phyloP scores from a whole-genome alignment of 805 yeast genomes.

The Lachancea nothofagi region DNA sequence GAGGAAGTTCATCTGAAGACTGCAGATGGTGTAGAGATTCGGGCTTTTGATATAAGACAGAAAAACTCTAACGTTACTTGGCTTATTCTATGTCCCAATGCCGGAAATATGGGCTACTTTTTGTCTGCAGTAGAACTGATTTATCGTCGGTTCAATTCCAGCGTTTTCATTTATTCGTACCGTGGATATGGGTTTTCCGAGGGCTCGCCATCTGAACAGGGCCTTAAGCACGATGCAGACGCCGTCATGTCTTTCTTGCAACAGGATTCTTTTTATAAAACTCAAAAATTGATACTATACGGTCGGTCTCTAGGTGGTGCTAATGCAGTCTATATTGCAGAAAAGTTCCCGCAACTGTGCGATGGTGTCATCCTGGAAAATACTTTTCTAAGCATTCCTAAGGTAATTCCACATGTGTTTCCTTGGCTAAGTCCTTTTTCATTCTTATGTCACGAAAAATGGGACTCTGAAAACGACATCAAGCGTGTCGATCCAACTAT shows the following conservation, averaged over 20 bases:
- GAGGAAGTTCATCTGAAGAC: conserved; percentile 59
- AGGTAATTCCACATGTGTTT: conserved; percentile 67
- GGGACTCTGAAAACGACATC: conserved; percentile 73
- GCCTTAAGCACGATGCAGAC: conserved; percentile 78
- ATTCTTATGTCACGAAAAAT: conserved; percentile 63
- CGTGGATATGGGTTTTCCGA: conserved; percentile 85
- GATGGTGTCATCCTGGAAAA: conserved; percentile 76
- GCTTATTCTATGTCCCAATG: conserved; percentile 80
- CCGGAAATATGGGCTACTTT: conserved; percentile 92
- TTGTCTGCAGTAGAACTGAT: conserved; percentile 73
- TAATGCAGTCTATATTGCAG: conserved; percentile 76
- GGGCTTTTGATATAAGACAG: conserved; percentile 47
- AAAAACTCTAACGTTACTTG: conserved; percentile 51
- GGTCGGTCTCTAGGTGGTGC: conserved; percentile 97
- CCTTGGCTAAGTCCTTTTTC: conserved; percentile 58
- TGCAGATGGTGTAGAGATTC: conserved; percentile 61
- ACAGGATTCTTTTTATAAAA: conserved; percentile 44
- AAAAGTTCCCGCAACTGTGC: conserved; percentile 45
- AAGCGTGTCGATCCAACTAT: conserved; percentile 43
- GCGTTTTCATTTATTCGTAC: conserved; percentile 81
- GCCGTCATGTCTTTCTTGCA: conserved; percentile 57
- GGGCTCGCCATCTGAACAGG: conserved; percentile 71
- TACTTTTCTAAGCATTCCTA: conserved; percentile 71
- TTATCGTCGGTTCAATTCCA: conserved; percentile 55
- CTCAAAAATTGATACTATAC: conserved; percentile 56